These are phyloP conservation scores for Stylosanthes scabra DNA, from an alignment of 331 rosid genomes.

Conservation along the genomic window DNA sequence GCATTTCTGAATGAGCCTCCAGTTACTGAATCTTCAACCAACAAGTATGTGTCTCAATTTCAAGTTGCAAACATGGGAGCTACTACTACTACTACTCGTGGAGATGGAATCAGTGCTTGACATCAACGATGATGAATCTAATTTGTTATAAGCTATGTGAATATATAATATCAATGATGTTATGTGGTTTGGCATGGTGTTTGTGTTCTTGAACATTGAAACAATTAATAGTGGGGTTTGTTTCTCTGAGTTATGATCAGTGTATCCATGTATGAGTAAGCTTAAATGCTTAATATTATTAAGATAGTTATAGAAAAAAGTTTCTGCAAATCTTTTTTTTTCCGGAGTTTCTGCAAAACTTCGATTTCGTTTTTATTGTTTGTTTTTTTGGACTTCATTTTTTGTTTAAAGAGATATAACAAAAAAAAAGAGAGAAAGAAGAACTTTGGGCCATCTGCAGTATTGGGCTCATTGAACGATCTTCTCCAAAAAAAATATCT, in stretches of 20 bases:
- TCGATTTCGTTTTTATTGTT: too few species aligned
- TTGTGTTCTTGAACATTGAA: background rate
- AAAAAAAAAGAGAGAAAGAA: too few species aligned
- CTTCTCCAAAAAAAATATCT: too few species aligned
- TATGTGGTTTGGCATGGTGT: background rate
- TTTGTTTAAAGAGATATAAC: too few species aligned
- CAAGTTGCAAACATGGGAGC: conserved; percentile 52
- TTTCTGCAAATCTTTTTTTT: background rate
- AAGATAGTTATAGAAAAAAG: background rate
- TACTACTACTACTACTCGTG: conserved; percentile 34
- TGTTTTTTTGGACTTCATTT: too few species aligned
- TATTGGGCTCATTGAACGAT: too few species aligned
- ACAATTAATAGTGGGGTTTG: background rate
- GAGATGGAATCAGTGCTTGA: conserved; percentile 48
- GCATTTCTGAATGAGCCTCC: conserved; percentile 96
- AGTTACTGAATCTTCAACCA: conserved; percentile 51
- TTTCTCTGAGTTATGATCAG: background rate
- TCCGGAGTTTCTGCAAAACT: background rate
- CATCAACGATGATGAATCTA: background rate
- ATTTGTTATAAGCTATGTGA: background rate
- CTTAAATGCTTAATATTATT: too few species aligned
- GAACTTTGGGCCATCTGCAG: too few species aligned
- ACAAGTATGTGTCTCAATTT: conserved; percentile 61
- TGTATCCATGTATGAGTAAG: too few species aligned
- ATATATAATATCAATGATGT: background rate